Base-by-base conservation (phyloP, 306 rosid genomes). In the Sphenostylis stenocarpa region DNA sequence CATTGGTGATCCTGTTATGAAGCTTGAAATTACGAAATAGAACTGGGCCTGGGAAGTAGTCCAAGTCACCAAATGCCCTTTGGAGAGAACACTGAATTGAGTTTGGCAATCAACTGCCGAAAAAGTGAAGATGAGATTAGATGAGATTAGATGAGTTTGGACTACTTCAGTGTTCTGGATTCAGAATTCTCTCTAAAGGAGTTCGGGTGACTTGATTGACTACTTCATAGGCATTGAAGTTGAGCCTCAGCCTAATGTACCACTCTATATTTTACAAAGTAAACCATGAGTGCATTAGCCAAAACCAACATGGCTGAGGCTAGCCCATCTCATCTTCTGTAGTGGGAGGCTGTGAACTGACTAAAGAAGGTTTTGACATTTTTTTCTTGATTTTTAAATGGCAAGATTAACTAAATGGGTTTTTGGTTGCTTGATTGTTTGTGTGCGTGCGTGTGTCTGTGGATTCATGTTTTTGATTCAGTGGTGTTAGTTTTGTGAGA, bases 401-500 rank as follows among this genome's bases (percentile, higher is more conserved):
- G 67, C 7, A 61, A n/a, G 45, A 61, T 61, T 31, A n/a, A 16
- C 8, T 61, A 15, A 6, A 28, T 3, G 4, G 67, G 67, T 15
- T 60, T 60, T 29, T 16, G 24, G 13, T 26, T 60, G 43, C n/a
- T 58, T 62, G 31, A 8, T 36, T 49, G 14, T 5, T 2, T 36
- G 39, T 10, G 34, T 5, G 21, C 19, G 34, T 9, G 26, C 0
- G 19, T 1, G 7, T 7, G 39, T 3, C 14, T 38, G 12, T 41
- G 14, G 19, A 29, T 72, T 44, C 17, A 10, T 41, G 65, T 41
- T 72, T 21, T 26, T 72, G 28, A 12, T 74, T 48, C 0, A 15
- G 38, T 26, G 68, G 77, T 51, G 52, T 75, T 62, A 14, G 60
- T 61, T 76, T 53, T 57, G 39, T 38, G 69, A 58, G 62, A 48